phyloP scores from a whole-genome alignment of 257 asterid genomes.

The Nicotiana obtusifolia region DNA sequence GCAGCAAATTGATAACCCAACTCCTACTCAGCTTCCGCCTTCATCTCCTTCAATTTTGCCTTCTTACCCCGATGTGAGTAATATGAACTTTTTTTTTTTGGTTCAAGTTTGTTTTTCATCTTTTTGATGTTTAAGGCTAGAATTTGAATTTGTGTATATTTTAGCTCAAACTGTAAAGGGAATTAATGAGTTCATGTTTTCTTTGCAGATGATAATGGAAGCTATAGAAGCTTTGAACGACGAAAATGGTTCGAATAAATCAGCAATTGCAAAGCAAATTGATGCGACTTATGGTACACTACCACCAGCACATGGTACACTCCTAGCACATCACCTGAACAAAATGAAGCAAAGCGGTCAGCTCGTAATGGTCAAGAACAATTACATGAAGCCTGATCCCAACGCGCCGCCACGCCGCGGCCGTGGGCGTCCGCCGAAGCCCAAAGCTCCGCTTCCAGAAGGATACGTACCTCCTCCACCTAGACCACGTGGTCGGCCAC shows the following conservation, averaged over 20 bases:
- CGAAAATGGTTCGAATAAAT: constrained; percentile 49
- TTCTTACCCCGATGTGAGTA: neutral
- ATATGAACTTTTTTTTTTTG: neutral
- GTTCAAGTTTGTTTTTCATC: neutral
- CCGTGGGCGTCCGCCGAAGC: constrained; percentile 91
- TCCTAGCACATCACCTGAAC: constrained; percentile 63
- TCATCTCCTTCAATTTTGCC: constrained; percentile 17
- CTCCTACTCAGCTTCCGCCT: constrained; percentile 13
- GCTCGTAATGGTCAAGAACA: constrained; percentile 50
- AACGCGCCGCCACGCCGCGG: constrained; percentile 81
- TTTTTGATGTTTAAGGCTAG: neutral
- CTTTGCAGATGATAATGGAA: constrained; percentile 50
- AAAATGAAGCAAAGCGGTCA: constrained; percentile 65
- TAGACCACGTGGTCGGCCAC: constrained; percentile 77
- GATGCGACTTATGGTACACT: constrained; percentile 53
- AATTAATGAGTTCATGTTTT: neutral
- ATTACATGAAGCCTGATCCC: constrained; percentile 56
- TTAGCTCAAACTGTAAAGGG: neutral
- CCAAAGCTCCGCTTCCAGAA: constrained; percentile 37
- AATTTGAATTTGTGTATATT: neutral
- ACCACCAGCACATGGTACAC: constrained; percentile 51
- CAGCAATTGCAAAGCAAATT: constrained; percentile 57
- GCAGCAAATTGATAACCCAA: constrained; percentile 7
- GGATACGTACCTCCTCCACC: constrained; percentile 34
- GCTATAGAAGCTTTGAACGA: constrained; percentile 61